Percentiles rank a stretch among this genome's conserved stretches.
phyloP scores from a whole-genome alignment of 192 early-diverging fungal species.

The Coemansia sp. region DNA sequence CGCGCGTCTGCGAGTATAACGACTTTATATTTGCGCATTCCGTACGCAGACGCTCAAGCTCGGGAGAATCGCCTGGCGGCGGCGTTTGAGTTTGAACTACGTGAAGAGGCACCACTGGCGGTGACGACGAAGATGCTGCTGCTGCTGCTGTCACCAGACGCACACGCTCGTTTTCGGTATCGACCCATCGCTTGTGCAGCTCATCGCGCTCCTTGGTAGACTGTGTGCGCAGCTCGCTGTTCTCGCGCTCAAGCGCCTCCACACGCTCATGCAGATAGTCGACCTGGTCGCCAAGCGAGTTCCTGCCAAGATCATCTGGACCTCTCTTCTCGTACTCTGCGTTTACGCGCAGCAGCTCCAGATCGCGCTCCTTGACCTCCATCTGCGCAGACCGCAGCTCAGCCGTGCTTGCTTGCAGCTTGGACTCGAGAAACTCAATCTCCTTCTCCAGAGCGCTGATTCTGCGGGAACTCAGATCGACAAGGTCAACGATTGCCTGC shows the following conservation, averaged over 20 bases:
- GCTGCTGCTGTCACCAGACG: constrained; percentile 1
- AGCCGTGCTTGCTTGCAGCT: constrained; percentile 9
- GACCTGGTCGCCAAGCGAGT: constrained; percentile 44
- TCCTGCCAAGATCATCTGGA: background rate
- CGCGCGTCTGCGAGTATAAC: constrained; percentile 50
- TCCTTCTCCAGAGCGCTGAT: constrained; percentile 47
- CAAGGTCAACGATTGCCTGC: constrained; percentile 35
- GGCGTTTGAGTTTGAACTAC: background rate
- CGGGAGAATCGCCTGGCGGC: constrained; percentile 10
- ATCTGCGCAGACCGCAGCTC: constrained; percentile 34
- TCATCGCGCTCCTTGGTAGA: constrained; percentile 40
- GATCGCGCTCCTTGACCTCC: constrained; percentile 42
- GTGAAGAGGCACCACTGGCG: background rate
- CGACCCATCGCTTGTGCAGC: constrained; percentile 35
- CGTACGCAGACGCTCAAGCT: constrained; percentile 28
- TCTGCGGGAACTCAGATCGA: constrained; percentile 41
- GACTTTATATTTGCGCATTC: constrained; percentile 49
- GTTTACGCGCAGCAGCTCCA: constrained; percentile 44
- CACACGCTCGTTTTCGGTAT: constrained; percentile 49
- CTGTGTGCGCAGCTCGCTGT: constrained; percentile 30
- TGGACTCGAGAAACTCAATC: constrained; percentile 29
- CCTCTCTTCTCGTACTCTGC: constrained; percentile 16
- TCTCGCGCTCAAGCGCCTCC: constrained; percentile 34
- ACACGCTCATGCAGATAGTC: constrained; percentile 48
- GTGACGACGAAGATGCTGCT: too few relatives aligned